Evolutionary conservation across 371 early-diverging fungal genomes (phyloP), one percentile per base, ranked within the genome.

Genomic region (Zancudomyces culisetae): DNA sequence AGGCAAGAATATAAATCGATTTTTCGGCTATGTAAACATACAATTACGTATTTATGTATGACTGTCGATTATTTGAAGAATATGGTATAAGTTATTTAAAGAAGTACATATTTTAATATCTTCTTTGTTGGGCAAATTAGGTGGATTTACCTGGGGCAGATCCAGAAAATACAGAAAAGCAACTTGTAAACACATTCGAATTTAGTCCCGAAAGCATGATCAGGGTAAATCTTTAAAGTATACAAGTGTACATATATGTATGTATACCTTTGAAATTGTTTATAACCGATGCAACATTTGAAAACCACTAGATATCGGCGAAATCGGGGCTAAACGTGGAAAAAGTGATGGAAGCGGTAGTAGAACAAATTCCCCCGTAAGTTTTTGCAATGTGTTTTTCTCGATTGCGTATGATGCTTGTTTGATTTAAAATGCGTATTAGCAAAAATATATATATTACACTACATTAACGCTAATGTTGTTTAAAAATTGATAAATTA

Each of bases 81-180:
- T n/a, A n/a, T n/a, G n/a, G n/a, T n/a, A n/a, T n/a, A n/a, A n/a
- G n/a, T n/a, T n/a, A n/a, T n/a, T n/a, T n/a, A n/a, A n/a, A n/a
- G n/a, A n/a, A n/a, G n/a, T n/a, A n/a, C n/a, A n/a, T 35, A 35
- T 35, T 35, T 10, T 35, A 10, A 10, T 35, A 10, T 35, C 15
- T 35, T 35, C 35, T 35, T 35, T 35, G 10, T 35, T 6, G 35
- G 35, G 35, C 15, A 35, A 35, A 10, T 35, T 35, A 35, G 35
- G 75, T 94, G 45, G 95, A 95, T 69, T 70, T 95, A 23, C 91
- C 90, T 18, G 75, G 81, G 1, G 93, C 97, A 10, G 84, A 94
- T 26, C 80, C 83, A 1, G 85, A 82, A 1, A 61, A 76, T 13
- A 81, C 87, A 1, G 70, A 69, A 13, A 58, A 68, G 19, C 90